Evolutionary conservation across 2,329 filamentous ascomycete species (phyloP), one percentile per base, ranked within the genome.

Genomic region (Zymoseptoria ardabiliae): DNA sequence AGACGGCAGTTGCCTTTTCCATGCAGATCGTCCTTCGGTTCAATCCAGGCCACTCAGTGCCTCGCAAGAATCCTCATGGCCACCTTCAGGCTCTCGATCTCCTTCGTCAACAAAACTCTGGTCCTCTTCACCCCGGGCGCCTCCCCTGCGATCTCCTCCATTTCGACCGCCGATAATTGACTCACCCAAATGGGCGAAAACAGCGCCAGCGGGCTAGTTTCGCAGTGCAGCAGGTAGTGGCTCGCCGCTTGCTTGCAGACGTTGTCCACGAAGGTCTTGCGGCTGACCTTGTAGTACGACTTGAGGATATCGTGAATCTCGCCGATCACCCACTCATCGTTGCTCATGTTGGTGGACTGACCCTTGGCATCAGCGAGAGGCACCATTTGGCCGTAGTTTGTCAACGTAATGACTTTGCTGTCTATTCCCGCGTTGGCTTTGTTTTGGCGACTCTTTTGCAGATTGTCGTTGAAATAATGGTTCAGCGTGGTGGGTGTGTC

Each of bases 181-280:
- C 79, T 71, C 0, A 88, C 76, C 49, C 81, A 80, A 0, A 76
- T 69, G 0, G 82, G 75, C 0, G 75, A 79, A 50, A 89, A 79
- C 0, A 83, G 71, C 9, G 71, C 75, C 1, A 87, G 72, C 0
- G 85, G 85, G 5, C 81, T 81, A 0, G 75, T 63, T 0, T 76
- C 66, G 0, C 80, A 78, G 1, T 72, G 72, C 0, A 88, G 71
- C 0, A 89, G 75, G 60, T 77, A 77, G 65, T 84, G 72, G 50
- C 82, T 79, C 1, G 82, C 74, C 0, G 79, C 82, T 62, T 88
- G 85, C 61, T 80, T 79, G 66, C 78, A 84, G 1, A 90, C 70
- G 2, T 76, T 80, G 64, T 90, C 86, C 1, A 87, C 78, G 59
- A 90, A 87, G 0, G 85, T 79, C 66, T 82, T 82, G 11, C 76